These are phyloP conservation scores for Xanthoceras sorbifolium DNA, from an alignment of 345 rosid species.

Conservation along the genomic window DNA sequence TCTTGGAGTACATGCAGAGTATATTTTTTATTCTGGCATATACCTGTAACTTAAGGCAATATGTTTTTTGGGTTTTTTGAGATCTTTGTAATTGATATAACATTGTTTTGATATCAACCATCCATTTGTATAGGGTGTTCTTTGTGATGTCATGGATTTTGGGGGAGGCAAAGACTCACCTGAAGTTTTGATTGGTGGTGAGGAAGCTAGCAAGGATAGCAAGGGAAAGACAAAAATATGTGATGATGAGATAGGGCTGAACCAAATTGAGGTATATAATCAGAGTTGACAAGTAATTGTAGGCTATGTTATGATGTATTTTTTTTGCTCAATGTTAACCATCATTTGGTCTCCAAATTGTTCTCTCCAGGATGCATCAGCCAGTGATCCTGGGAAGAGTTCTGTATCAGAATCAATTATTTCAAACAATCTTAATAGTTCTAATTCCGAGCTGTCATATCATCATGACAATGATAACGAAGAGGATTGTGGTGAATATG, in stretches of 20 bases:
- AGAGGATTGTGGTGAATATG: constrained; percentile 22
- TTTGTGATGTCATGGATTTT: constrained; percentile 33
- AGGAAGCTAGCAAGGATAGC: constrained; percentile 16
- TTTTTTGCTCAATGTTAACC: not conserved
- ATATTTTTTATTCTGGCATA: not conserved
- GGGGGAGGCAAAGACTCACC: constrained; percentile 26
- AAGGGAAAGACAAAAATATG: constrained; percentile 45
- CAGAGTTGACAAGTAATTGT: constrained; percentile 6
- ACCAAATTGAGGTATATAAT: constrained; percentile 24
- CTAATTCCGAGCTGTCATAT: constrained; percentile 37
- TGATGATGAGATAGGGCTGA: constrained; percentile 18
- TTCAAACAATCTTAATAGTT: constrained; percentile 28
- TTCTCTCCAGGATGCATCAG: constrained; percentile 40
- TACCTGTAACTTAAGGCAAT: too few relatives aligned
- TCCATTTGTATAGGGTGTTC: constrained; percentile 29
- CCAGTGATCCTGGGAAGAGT: constrained; percentile 33
- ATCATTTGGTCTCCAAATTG: not conserved
- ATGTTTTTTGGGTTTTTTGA: not conserved
- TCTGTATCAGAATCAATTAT: constrained; percentile 34
- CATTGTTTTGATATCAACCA: not conserved
- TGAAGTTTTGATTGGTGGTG: constrained; percentile 20
- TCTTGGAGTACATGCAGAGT: not conserved
- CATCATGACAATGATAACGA: constrained; percentile 27
- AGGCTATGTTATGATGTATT: not conserved
- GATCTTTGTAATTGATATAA: not conserved